Percentiles rank a stretch among this genome's conserved stretches.
Conservation (phyloP, 192 early-diverging fungal species). For the Coemansia sp. region DNA sequence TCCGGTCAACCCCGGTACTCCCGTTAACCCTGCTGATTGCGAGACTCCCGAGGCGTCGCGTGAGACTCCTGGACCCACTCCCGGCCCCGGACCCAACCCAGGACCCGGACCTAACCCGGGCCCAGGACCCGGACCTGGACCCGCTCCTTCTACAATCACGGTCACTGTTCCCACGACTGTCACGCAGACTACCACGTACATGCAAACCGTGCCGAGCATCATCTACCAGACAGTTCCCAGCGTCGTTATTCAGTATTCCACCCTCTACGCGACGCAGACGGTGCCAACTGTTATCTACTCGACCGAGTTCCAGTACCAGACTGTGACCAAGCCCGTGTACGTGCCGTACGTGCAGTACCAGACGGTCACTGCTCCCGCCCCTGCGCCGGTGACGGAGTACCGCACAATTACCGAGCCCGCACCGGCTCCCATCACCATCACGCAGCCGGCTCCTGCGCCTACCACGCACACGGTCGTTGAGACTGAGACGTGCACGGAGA, state of each 20-base stretch:
- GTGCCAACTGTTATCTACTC: constrained; percentile 27
- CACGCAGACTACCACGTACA: constrained; percentile 21
- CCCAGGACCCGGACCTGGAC: neutral
- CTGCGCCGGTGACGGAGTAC: constrained; percentile 29
- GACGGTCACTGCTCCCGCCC: constrained; percentile 32
- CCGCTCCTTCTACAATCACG: constrained; percentile 9
- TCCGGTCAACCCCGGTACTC: neutral
- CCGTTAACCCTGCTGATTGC: constrained; percentile 6
- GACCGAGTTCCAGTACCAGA: constrained; percentile 45
- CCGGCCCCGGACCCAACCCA: neutral
- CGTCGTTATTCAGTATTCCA: constrained; percentile 26
- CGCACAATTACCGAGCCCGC: constrained; percentile 20
- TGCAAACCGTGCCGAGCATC: constrained; percentile 40
- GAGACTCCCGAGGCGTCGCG: constrained; percentile 11
- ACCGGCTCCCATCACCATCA: constrained; percentile 25
- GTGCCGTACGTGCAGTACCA: constrained; percentile 50
- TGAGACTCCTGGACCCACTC: constrained; percentile 5
- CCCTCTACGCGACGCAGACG: constrained; percentile 21
- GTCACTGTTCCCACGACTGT: constrained; percentile 33
- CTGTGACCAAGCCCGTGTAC: constrained; percentile 47
- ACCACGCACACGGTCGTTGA: constrained; percentile 11
- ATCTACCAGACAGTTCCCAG: constrained; percentile 38
- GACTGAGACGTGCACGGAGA: constrained; percentile 11
- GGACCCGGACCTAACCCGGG: neutral
- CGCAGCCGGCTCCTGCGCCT: constrained; percentile 26